Percentiles rank a stretch among this genome's conserved stretches.
These are phyloP conservation scores for Neopestalotiopsis rosae DNA, from an alignment of 2,329 filamentous ascomycete species.

Conservation along the genomic window DNA sequence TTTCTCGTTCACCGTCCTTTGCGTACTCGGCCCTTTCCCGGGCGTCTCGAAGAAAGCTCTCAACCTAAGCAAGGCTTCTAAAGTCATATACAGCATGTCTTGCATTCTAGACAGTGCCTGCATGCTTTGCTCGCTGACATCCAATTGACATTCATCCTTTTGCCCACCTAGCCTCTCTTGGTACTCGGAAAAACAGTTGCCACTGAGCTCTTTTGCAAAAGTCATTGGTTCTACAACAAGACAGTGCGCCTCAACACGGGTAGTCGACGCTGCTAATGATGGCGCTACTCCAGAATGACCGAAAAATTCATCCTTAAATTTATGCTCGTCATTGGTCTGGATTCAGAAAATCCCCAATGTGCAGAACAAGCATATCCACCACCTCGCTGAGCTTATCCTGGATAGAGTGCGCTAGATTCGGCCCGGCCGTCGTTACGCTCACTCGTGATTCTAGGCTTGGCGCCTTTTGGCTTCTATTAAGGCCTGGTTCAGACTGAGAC, in stretches of 20 bases:
- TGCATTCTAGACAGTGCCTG: not conserved
- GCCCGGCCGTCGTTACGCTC: constrained; percentile 22
- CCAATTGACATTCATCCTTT: not conserved
- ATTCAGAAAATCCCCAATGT: not conserved
- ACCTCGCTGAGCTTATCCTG: not conserved
- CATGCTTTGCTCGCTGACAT: not conserved
- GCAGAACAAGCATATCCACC: not conserved
- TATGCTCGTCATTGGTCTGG: not conserved
- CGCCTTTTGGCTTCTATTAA: not conserved
- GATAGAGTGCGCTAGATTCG: constrained; percentile 22
- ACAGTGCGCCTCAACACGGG: not conserved
- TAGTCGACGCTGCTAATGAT: not conserved
- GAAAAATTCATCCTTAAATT: constrained; percentile 4
- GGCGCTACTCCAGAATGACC: constrained; percentile 2
- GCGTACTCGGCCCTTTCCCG: not conserved
- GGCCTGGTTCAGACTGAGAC: constrained; percentile 1
- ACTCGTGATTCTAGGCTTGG: not conserved
- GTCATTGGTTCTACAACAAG: not conserved
- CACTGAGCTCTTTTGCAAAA: not conserved
- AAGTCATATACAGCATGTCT: not conserved
- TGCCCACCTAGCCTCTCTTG: not conserved
- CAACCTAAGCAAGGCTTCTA: not conserved
- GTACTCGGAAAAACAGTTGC: not conserved
- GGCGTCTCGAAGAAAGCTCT: not conserved
- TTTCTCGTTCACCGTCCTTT: not conserved